These are phyloP conservation scores for Bondarzewia mesenterica DNA, from an alignment of 1,284 basidiomycete species.

Conservation along the genomic window DNA sequence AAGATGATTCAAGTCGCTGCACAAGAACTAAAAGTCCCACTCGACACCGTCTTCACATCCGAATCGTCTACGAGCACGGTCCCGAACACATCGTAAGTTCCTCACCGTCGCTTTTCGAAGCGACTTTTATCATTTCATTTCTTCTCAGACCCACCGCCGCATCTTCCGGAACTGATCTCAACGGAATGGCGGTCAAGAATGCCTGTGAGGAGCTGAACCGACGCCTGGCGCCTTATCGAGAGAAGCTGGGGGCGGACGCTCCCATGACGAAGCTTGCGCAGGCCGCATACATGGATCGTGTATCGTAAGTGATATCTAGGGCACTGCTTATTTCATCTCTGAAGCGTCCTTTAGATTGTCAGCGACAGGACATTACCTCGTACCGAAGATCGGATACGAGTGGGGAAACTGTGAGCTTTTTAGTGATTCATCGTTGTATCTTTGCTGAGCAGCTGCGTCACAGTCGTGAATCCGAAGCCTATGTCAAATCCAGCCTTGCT, in stretches of 20 bases:
- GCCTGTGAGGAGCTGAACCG: neutral
- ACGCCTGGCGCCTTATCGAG: neutral
- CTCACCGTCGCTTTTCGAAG: neutral
- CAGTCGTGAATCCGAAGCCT: neutral
- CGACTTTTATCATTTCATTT: neutral
- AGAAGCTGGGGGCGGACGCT: neutral
- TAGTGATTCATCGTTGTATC: too few relatives aligned
- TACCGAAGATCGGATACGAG: neutral
- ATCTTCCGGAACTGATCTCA: neutral
- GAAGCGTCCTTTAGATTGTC: too few relatives aligned
- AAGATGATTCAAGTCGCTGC: neutral
- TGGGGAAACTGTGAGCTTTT: neutral
- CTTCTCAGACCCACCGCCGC: neutral
- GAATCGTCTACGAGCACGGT: neutral
- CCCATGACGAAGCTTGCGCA: neutral
- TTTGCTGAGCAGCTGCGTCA: too few relatives aligned
- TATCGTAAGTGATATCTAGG: too few relatives aligned
- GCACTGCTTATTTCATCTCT: too few relatives aligned
- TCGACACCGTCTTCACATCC: neutral
- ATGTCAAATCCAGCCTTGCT: neutral
- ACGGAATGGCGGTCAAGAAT: neutral
- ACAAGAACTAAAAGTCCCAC: neutral
- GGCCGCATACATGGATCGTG: neutral
- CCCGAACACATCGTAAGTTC: neutral
- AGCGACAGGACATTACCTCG: neutral